Conservation (phyloP, 305 asterid genomes). For the Andrographis paniculata region DNA sequence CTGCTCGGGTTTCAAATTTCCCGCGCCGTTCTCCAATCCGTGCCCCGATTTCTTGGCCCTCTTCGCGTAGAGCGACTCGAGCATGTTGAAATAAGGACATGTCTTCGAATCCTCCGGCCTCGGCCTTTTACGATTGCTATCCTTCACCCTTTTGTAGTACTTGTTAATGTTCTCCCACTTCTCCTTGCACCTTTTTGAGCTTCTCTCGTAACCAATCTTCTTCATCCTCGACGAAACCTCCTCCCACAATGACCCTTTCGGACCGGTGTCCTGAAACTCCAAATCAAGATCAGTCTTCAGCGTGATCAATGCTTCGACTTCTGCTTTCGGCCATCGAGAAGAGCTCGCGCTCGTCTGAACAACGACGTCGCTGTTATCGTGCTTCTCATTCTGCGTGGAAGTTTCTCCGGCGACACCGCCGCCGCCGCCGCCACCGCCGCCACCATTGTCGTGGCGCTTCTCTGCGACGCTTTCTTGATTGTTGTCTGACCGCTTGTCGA, state of each 20-base stretch:
- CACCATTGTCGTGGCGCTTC: constrained; percentile 28
- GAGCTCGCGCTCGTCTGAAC: constrained; percentile 29
- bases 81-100: constrained; percentile 60
- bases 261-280: constrained; percentile 51
- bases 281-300: constrained; percentile 52
- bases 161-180: constrained; percentile 94
- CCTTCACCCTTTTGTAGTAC: constrained; percentile 72
- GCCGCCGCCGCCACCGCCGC: no score
- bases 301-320: constrained; percentile 59
- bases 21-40: constrained; percentile 26
- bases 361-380: constrained; percentile 28
- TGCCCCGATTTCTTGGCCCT: constrained; percentile 34
- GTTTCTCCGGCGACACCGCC: constrained; percentile 20
- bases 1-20: constrained; percentile 49
- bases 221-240: constrained; percentile 63
- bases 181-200: constrained; percentile 78
- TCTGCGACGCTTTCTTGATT: constrained; percentile 23
- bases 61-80: constrained; percentile 54
- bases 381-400: constrained; percentile 25
- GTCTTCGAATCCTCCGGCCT: constrained; percentile 69
- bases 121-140: constrained; percentile 56
- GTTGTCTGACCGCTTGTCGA: constrained; percentile 23
- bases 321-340: constrained; percentile 83
- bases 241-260: constrained; percentile 75
- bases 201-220: constrained; percentile 59